Evolutionary conservation across 2,329 filamentous ascomycete species (phyloP).

Genomic region (Pseudogymnoascus sp.): DNA sequence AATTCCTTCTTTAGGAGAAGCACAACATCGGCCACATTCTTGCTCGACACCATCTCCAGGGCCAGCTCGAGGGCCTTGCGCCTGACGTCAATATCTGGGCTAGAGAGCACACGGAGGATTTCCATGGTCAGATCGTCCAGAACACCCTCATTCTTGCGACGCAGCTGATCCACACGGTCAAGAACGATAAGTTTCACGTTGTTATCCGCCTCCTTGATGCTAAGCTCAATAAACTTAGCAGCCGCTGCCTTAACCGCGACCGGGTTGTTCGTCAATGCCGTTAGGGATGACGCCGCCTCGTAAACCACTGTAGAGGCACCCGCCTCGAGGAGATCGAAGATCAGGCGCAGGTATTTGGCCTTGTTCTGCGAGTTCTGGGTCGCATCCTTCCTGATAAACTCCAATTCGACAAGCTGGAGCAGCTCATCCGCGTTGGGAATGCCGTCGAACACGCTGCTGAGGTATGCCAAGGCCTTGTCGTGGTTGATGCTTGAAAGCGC

Average conservation of each 20-base stretch:
- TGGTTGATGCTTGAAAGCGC: conserved; percentile 87
- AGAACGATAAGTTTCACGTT: conserved; percentile 98
- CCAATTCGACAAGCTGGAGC: conserved; percentile 84
- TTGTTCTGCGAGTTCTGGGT: conserved; percentile 91
- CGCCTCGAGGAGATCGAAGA: conserved; percentile 93
- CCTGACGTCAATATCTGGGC: conserved; percentile 91
- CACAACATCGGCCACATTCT: conserved; percentile 96
- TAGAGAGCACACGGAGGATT: conserved; percentile 86
- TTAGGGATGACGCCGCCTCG: conserved; percentile 91
- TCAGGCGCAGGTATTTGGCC: conserved; percentile 85
- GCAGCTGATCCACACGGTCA: conserved; percentile 81
- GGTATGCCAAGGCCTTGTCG: conserved; percentile 80
- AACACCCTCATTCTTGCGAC: conserved; percentile 82
- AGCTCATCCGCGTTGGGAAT: conserved; percentile 93
- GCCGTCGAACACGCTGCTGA: conserved; percentile 83
- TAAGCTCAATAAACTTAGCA: conserved; percentile 90
- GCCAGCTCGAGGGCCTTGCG: conserved; percentile 85
- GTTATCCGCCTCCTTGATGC: conserved; percentile 96
- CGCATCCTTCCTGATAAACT: conserved; percentile 98
- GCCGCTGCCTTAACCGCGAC: conserved; percentile 96
- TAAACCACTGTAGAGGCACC: conserved; percentile 92
- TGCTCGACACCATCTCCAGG: conserved; percentile 96
- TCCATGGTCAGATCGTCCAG: conserved; percentile 96
- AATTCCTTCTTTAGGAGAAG: conserved; percentile 95
- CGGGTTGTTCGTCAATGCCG: conserved; percentile 87